phyloP scores from a whole-genome alignment of 1,284 basidiomycete genomes.

The Ganoderma resinaceum region DNA sequence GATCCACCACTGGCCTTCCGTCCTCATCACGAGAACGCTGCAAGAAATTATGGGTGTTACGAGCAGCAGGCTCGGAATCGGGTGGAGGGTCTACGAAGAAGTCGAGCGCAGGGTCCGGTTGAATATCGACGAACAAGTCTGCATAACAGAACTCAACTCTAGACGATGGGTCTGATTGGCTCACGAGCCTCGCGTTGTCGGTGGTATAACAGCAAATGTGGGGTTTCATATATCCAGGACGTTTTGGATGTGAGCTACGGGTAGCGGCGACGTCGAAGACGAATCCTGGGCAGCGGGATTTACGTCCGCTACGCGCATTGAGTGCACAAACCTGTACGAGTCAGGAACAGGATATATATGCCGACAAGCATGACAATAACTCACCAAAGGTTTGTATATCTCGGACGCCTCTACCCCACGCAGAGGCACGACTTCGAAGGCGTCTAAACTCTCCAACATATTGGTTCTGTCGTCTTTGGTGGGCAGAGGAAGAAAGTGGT shows the following conservation, averaged over 20 bases:
- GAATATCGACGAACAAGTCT: background rate
- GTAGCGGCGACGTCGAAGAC: background rate
- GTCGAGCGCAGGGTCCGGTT: background rate
- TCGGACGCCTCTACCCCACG: slow-evolving; percentile 34
- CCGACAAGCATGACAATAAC: slow-evolving; percentile 33
- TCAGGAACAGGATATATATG: slow-evolving; percentile 9
- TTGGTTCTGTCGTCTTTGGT: background rate
- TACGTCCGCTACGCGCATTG: background rate
- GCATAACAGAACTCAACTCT: background rate
- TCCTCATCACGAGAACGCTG: background rate
- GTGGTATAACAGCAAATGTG: background rate
- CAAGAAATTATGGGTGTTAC: background rate
- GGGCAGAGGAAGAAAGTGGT: background rate
- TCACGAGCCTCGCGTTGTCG: background rate
- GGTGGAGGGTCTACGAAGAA: slow-evolving; percentile 1
- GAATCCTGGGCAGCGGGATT: background rate
- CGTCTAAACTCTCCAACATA: background rate
- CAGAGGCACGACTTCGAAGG: slow-evolving; percentile 18
- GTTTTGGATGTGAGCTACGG: background rate
- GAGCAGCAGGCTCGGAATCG: background rate
- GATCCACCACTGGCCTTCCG: background rate
- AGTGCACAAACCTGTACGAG: background rate
- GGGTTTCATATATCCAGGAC: background rate
- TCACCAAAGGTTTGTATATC: slow-evolving; percentile 31
- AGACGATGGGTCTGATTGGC: background rate